Evolutionary conservation across 2,329 filamentous ascomycete genomes (phyloP).

Genomic region (Monosporascus sp.): DNA sequence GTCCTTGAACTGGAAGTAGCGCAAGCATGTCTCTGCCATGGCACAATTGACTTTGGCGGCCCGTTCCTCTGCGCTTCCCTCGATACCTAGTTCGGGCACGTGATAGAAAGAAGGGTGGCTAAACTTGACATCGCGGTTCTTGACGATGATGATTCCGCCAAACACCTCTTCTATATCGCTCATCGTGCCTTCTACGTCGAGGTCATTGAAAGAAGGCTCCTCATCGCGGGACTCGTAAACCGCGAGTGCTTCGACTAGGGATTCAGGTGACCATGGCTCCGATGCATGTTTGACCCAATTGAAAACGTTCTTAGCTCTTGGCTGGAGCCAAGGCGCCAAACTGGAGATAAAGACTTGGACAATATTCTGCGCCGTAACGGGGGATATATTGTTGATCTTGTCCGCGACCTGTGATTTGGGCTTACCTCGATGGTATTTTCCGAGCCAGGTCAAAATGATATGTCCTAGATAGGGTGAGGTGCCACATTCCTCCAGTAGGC

Average conservation of each 20-base stretch:
- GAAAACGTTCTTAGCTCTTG: not conserved
- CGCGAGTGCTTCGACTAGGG: constrained; percentile 1
- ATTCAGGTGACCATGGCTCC: constrained; percentile 2
- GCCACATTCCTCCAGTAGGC: not conserved
- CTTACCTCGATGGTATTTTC: not conserved
- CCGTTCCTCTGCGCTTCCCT: not conserved
- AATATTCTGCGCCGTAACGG: not conserved
- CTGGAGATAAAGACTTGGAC: not conserved
- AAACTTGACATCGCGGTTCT: constrained; percentile 4
- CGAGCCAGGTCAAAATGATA: constrained; percentile 2
- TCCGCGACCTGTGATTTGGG: not conserved
- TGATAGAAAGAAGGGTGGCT: constrained; percentile 3
- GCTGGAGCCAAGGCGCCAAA: not conserved
- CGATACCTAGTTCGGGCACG: not conserved
- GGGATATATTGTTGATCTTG: not conserved
- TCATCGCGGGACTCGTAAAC: not conserved
- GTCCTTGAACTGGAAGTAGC: not conserved
- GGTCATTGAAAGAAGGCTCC: not conserved
- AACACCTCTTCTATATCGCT: not conserved
- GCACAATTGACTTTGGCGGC: not conserved
- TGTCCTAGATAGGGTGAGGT: not conserved
- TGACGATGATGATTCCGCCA: constrained; percentile 1
- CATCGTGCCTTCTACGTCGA: not conserved
- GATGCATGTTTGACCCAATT: constrained; percentile 2
- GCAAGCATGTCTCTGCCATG: constrained; percentile 4